A percentile compares a stretch with the other conserved stretches of the same genome.
phyloP scores from a whole-genome alignment of 441 rosid genomes.

The Brassica hybrid region DNA sequence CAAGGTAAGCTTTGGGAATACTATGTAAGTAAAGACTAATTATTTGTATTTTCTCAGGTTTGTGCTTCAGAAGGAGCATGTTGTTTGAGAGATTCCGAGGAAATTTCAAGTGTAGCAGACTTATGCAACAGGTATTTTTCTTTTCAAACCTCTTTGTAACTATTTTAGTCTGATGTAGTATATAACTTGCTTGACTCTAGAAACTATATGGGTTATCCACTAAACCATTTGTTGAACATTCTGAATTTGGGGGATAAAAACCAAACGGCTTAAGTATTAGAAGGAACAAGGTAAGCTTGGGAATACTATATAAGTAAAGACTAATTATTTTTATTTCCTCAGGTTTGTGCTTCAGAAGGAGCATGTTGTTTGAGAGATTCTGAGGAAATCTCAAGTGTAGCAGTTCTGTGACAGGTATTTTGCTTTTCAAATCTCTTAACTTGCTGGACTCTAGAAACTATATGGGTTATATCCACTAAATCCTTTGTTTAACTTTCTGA shows the following conservation, averaged over 20 bases:
- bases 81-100: not conserved
- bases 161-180: not conserved
- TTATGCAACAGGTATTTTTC: not conserved
- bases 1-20: not conserved
- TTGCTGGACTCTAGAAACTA: not conserved
- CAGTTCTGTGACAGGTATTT: not conserved
- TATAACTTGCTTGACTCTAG: not conserved
- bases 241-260: not conserved
- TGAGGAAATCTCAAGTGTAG: not conserved
- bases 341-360: not conserved
- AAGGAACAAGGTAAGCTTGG: not conserved
- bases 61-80: not conserved
- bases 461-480: constrained; percentile 3
- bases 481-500: not conserved
- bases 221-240: not conserved
- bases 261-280: not conserved
- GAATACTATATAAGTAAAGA: not conserved
- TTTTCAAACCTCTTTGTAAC: not conserved
- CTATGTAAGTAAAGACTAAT: not conserved
- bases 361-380: not conserved
- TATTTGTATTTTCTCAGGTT: not conserved
- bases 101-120: not conserved
- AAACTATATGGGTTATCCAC: not conserved
- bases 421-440: not conserved
- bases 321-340: not conserved